Base-by-base conservation (phyloP, 2,329 filamentous ascomycete genomes). In the Scytalidium sp. region DNA sequence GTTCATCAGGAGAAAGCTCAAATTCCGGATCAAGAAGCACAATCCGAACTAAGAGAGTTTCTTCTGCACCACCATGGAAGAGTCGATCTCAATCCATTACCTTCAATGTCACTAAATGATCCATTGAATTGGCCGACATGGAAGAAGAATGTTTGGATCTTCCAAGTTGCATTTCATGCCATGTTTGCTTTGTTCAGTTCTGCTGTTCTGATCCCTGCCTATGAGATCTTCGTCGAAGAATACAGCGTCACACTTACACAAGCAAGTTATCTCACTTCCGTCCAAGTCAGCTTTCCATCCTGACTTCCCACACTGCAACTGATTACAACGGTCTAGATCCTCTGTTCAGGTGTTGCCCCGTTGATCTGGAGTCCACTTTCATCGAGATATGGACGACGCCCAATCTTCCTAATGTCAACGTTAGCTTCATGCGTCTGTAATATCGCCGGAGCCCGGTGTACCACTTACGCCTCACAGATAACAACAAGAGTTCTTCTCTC, bases 121-220 rank as follows among this genome's bases (percentile, higher is more conserved):
- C n/a, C n/a, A n/a, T 77, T 75, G 58, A 79, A 80, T 51, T 79
- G 74, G 74, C 69, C 75, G 3, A 57, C 50, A 15, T 78, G 75
- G 75, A 51, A 75, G 71, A 78, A 76, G 69, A 62, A 63, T 2
- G 50, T 64, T 50, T 75, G 78, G 45, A 64, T 79, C 0, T 46
- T 71, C 19, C 68, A 77, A 4, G 74, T 79, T 7, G 73, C 74
- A 1, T 74, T 75, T 54, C 73, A 78, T 51, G 73, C 75, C 20
- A 71, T 69, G 56, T 78, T 79, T 71, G 69, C 70, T 32, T 76
- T 74, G 1, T 78, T 79, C 54, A 72, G 67, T 2, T 74, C 75
- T 1, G 69, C 75, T 1, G 63, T 67, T 13, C 75, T 78, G 51
- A 76, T 76, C 43, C 72, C 72, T 11, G 75, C 73, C 3, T 79